Conservation (phyloP, 2,329 filamentous ascomycete genomes). For the Conoideocrella luteorostrata region DNA sequence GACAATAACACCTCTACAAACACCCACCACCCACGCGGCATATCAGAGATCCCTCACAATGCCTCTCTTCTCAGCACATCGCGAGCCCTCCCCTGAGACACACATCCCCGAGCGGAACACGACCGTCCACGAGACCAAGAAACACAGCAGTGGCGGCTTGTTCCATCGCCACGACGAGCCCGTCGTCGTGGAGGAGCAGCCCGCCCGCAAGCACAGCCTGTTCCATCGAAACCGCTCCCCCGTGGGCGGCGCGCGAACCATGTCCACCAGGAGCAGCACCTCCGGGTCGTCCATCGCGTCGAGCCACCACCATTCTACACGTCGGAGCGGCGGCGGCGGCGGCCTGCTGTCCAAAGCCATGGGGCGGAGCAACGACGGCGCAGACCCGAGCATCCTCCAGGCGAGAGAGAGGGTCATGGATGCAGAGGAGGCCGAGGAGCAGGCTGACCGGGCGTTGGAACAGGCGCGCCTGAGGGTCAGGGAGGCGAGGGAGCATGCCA, state of each 20-base stretch:
- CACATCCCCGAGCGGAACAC: slow-evolving; percentile 14
- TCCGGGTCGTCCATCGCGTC: too few relatives aligned
- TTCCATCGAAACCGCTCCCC: slow-evolving; percentile 16
- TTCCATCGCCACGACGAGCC: too few relatives aligned
- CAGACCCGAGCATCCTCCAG: slow-evolving; percentile 56
- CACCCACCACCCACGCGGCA: too few relatives aligned
- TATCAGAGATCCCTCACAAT: slow-evolving; percentile 14
- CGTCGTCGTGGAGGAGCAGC: too few relatives aligned
- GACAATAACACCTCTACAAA: too few relatives aligned
- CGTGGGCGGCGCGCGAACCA: slow-evolving; percentile 16
- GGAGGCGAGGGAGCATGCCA: slow-evolving; percentile 58
- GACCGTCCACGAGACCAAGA: neutral
- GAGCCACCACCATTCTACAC: too few relatives aligned
- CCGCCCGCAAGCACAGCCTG: too few relatives aligned
- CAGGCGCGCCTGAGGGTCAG: slow-evolving; percentile 52
- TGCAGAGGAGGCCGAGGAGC: slow-evolving; percentile 57
- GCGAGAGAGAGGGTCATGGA: slow-evolving; percentile 55
- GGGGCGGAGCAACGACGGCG: slow-evolving; percentile 38
- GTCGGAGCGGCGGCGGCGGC: too few relatives aligned
- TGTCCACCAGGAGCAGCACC: slow-evolving; percentile 15
- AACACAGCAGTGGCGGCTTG: neutral
- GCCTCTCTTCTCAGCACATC: slow-evolving; percentile 25
- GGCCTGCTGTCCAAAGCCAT: slow-evolving; percentile 32
- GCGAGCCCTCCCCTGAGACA: slow-evolving; percentile 22
- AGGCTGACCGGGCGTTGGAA: slow-evolving; percentile 58